Evolutionary conservation across 2,329 filamentous ascomycete genomes (phyloP), one percentile per base, ranked within the genome.

Genomic region (Aureobasidium vineae): DNA sequence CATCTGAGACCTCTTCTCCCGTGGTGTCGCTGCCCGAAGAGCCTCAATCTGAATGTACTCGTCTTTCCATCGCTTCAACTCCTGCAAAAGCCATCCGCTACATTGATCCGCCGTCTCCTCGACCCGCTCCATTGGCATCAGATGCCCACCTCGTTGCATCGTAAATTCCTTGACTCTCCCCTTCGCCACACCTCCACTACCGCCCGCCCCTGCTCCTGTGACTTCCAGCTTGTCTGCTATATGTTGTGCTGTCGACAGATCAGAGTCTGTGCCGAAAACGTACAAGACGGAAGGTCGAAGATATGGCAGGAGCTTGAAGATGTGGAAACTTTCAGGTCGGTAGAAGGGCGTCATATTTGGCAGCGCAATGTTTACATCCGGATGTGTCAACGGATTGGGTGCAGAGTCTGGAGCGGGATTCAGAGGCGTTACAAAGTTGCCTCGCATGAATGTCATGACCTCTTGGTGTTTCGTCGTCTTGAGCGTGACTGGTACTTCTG

Each of bases 381-480:
- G 75, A 66, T 81, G 79, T 6, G 79, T 79, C n/a, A 75, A 65
- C 13, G 75, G 73, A 60, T 80, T 78, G 3, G 79, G 70, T 21
- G 71, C 68, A 0, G 68, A 73, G 45, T 76, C 76, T 5, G 73
- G 75, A 43, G 70, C 52, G 5, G 70, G 70, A 65, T 70, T 69
- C 16, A 67, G 66, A 4, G 67, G 11, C 2, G 70, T 69, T 2
- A 69, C 69, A 36, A 83, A 86, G 67, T 85, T 84, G 0, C 87
- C 85, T 0, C 90, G 84, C 69, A 90, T 78, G 75, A 89, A 95
- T 1, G 88, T 92, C 73, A 91, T 88, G 66, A 95, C 90, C 79
- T 96, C 92, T 74, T 97, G 91, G 76, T 96, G 90, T 72, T 93
- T 92, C 0, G 91, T 89, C 0, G 94, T 98, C 1, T 86, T 85